Evolutionary conservation across 495 filamentous ascomycete genomes (phyloP), one percentile per base, ranked within the genome.

Genomic region (Penicillium cinerascens): DNA sequence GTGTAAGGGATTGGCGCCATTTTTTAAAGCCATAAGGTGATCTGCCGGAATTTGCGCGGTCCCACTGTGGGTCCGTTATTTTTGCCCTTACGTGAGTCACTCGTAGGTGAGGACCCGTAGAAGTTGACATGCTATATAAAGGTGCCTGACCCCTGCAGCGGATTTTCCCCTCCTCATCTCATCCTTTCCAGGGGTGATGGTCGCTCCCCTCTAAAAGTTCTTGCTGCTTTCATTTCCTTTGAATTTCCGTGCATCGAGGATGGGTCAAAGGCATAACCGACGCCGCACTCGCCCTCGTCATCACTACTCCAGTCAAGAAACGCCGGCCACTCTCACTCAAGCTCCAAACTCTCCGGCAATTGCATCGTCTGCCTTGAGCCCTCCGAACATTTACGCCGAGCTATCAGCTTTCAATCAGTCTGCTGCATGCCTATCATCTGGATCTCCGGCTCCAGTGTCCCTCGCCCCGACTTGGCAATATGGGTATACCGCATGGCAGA

Each of bases 201-300:
- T 75, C 72, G 64, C 64, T 70, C 68, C n/a, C n/a, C 42, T 44
- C 46, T 35, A 56, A 61, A 58, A 59, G 47, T 46, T 49, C 35
- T 45, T 56, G 54, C 42, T 56, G 54, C 42, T 48, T 45, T 51
- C 35, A 41, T 37, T 37, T 42, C 56, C 26, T n/a, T n/a, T n/a
- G 40, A 49, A n/a, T 48, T 33, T 20, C 42, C 27, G n/a, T n/a
- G n/a, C n/a, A n/a, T n/a, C n/a, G 49, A 72, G 67, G 51, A 76
- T 78, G 75, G 73, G 73, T 60, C 75, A 76, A 58, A 67, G 72
- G 47, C 73, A 78, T 51, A 78, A 78, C 49, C 62, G 73, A 71
- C 73, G 73, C 49, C 71, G 73, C 33, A 75, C 72, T 55, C 70
- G 73, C 49, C 68, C 68, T 58, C 70, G 71, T 53, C 59, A 63